Evolutionary conservation across 306 rosid genomes (phyloP), one percentile per base, ranked within the genome.

Genomic region (Dryas drummondii): DNA sequence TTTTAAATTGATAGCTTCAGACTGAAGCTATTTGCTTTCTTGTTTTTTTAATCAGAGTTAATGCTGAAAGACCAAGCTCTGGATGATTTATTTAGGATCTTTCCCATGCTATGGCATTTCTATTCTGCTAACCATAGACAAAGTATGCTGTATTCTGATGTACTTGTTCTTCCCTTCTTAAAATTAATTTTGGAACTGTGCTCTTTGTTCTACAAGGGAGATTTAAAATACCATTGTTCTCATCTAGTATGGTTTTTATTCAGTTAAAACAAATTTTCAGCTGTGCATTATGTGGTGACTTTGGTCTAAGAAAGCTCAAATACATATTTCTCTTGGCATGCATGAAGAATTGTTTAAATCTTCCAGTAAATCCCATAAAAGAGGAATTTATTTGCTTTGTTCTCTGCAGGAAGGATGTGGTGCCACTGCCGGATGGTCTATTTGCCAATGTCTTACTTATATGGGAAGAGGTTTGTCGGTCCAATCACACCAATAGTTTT

Each of bases 381-480:
- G 19, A 70, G 74, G 16, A 37, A 22, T 12, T 72, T 6, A 9
- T 86, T 61, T 66, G 50, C 60, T 37, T 70, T 61, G 26, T 69
- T 44, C 70, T 75, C 62, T 83, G 74, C 89, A 93, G 98, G 98
- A 84, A 93, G 94, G 79, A 93, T 93, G 98, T 90, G 98, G 98
- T 93, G 98, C 82, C 98, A 93, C 78, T 93, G 98, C 77, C 84
- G 96, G 70, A 90, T 93, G 98, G 98, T 93, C 60, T 93, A 93
- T 85, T 80, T 93, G 85, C 98, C 98, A 61, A 90, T 93, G 98
- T 93, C 90, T 17, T 93, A 88, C 93, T 83, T 93, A 54, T 93
- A 93, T 76, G 98, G 96, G 71, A 93, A 87, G 89, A 87, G 96
- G 81, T 88, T 93, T 93, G 96, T 93, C 8, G 96, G 96, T 64